A percentile compares a stretch with the other conserved stretches of the same genome.
Conservation (phyloP, 352 stramenopile species). For the Pythium volutum region DNA sequence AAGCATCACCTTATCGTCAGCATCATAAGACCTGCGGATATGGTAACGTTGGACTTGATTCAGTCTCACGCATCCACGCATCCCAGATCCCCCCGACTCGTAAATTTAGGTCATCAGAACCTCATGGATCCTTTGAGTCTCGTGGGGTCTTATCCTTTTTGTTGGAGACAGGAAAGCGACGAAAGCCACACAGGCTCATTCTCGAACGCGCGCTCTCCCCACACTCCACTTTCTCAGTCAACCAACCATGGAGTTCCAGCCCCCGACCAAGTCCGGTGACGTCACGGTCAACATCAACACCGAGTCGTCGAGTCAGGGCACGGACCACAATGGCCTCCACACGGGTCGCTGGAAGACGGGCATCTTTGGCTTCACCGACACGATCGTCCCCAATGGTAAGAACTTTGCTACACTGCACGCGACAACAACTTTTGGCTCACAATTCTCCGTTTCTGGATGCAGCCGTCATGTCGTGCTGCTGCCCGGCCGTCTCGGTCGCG, state of each 20-base stretch:
- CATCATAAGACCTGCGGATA: too few species aligned
- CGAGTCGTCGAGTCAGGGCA: conserved; percentile 31
- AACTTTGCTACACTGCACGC: too few species aligned
- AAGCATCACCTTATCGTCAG: too few species aligned
- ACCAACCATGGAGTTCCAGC: conserved; percentile 50
- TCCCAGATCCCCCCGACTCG: too few species aligned
- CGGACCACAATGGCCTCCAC: conserved; percentile 68
- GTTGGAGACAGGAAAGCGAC: too few species aligned
- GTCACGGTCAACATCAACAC: conserved; percentile 40
- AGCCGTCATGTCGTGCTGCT: conserved; percentile 62
- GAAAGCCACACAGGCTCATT: background rate
- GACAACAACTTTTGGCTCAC: too few species aligned
- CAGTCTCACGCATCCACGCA: too few species aligned
- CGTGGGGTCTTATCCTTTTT: background rate
- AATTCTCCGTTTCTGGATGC: background rate
- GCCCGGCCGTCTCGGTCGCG: conserved; percentile 52
- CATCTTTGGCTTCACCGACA: conserved; percentile 66
- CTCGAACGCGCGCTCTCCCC: conserved; percentile 4
- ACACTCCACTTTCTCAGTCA: background rate
- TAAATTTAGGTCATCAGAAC: too few species aligned
- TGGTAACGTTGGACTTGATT: too few species aligned
- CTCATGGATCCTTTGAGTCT: too few species aligned
- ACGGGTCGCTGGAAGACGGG: conserved; percentile 75
- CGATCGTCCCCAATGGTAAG: conserved; percentile 67
- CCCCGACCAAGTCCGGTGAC: conserved; percentile 47